Evolutionary conservation across 2,329 filamentous ascomycete genomes (phyloP).

Genomic region (Colletotrichum sp.): DNA sequence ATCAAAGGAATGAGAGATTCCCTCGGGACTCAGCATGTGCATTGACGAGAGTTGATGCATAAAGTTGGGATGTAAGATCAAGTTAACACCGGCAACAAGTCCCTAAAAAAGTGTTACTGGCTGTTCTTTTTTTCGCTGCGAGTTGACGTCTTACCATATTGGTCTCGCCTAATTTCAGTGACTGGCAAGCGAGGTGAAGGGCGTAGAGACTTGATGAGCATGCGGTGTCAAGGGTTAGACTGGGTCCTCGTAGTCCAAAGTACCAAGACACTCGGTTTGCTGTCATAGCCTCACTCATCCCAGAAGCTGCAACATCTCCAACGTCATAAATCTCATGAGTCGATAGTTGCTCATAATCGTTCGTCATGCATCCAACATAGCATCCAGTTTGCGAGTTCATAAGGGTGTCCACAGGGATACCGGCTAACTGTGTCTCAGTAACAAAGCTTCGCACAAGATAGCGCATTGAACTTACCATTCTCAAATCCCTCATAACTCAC

Average conservation of each 20-base stretch:
- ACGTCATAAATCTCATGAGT: constrained; percentile 49
- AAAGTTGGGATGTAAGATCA: constrained; percentile 20
- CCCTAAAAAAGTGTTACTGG: background rate
- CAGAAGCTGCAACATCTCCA: constrained; percentile 29
- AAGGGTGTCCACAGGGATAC: constrained; percentile 49
- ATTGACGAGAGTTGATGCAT: constrained; percentile 12
- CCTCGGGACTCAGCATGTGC: constrained; percentile 22
- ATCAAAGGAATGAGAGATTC: constrained; percentile 33
- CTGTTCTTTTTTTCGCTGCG: background rate
- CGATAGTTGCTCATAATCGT: constrained; percentile 52
- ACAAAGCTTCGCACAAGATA: background rate
- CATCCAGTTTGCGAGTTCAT: constrained; percentile 54
- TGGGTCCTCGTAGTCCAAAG: constrained; percentile 33
- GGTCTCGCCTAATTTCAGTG: constrained; percentile 32
- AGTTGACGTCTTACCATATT: background rate
- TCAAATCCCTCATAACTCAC: constrained; percentile 39
- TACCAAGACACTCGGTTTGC: constrained; percentile 23
- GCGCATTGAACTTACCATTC: constrained; percentile 32
- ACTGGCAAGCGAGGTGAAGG: constrained; percentile 35
- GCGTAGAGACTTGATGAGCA: constrained; percentile 37
- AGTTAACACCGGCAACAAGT: constrained; percentile 14
- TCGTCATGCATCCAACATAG: constrained; percentile 51
- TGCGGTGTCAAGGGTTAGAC: constrained; percentile 38
- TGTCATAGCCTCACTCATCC: constrained; percentile 12
- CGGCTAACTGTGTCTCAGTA: constrained; percentile 33